Percentiles rank a stretch among this genome's conserved stretches.
These are phyloP conservation scores for Chloris gayana DNA, from an alignment of 176 grass and related monocot genomes.

Conservation along the genomic window DNA sequence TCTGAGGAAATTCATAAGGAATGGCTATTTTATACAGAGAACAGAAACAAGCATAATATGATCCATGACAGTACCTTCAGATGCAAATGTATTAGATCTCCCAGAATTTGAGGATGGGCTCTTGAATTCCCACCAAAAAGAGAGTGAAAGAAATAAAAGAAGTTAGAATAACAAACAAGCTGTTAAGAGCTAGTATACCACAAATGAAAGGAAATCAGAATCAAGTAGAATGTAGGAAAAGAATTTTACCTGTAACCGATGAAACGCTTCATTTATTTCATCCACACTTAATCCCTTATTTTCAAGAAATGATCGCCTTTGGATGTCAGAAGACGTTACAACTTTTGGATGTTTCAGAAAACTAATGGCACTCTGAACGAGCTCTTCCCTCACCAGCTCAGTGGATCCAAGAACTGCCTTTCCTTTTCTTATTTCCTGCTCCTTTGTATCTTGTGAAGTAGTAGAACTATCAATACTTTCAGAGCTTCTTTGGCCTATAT, in stretches of 20 bases:
- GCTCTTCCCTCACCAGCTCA: slow-evolving; percentile 61
- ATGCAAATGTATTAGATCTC: neutral
- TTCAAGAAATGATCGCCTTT: slow-evolving; percentile 70
- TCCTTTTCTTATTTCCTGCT: slow-evolving; percentile 2
- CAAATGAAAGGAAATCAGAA: neutral
- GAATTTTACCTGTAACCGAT: slow-evolving; percentile 49
- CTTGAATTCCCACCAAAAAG: slow-evolving; percentile 8
- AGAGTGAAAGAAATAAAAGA: neutral
- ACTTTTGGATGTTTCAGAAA: slow-evolving; percentile 71
- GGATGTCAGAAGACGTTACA: slow-evolving; percentile 43
- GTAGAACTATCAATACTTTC: neutral
- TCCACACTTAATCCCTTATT: slow-evolving; percentile 63
- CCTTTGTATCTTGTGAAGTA: neutral
- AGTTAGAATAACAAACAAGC: slow-evolving; percentile 10
- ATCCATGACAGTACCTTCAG: slow-evolving; percentile 40
- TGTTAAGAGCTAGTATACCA: neutral
- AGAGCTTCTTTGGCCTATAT: slow-evolving; percentile 34
- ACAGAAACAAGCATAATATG: neutral
- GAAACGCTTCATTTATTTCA: slow-evolving; percentile 69
- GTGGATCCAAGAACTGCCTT: slow-evolving; percentile 1
- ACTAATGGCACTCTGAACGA: slow-evolving; percentile 62
- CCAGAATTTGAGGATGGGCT: slow-evolving; percentile 22
- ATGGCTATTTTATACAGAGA: neutral
- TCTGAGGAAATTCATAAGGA: neutral
- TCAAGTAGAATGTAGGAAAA: neutral